Evolutionary conservation across 768 basidiomycete genomes (phyloP), one percentile per base, ranked within the genome.

Genomic region (Boletus subparvulus): DNA sequence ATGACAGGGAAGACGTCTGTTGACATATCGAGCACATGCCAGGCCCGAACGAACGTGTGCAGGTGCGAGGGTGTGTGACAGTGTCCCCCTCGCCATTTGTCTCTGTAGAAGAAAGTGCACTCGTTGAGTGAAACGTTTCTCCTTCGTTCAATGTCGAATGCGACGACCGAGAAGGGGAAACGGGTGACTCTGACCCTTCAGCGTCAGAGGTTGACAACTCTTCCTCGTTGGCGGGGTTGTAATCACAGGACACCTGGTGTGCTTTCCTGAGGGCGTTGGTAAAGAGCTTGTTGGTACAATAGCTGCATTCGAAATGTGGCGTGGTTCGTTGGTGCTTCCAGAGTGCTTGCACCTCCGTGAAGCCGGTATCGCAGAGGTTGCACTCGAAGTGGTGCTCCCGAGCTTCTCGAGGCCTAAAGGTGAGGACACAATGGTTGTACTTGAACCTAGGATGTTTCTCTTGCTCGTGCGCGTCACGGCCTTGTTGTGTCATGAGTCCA

Each of bases 361-460:
- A 52, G 21, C 6, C 35, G 9, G 13, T 28, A 7, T 2, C 1
- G 16, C 54, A 56, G n/a, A 32, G 6, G 3, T 3, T 17, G 30
- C 55, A 58, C 41, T 56, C 30, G 36, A 50, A 44, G 13, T 14
- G 14, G 53, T 62, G 61, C 13, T 51, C 47, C 3, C 60, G 56
- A 26, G 44, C 56, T 2, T 37, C 32, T 6, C 26, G 12, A 4
- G 64, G 60, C 19, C 0, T 24, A 44, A 65, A 60, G 19, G 37
- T 12, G 5, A 19, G 42, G 14, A 52, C 26, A 24, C 66, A 68
- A 28, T 55, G 11, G 9, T 9, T 19, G 47, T 64, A 68, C n/a
- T 47, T 16, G 36, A 37, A 50, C 17, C 39, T 14, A 3, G 9
- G 1, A 6, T 67, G 65, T 35, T 53, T 56, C 4, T 59, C 56